Percentiles rank a stretch among this genome's conserved stretches.
Evolutionary conservation across 441 rosid genomes (phyloP).

Genomic region (Biscutella laevigata): DNA sequence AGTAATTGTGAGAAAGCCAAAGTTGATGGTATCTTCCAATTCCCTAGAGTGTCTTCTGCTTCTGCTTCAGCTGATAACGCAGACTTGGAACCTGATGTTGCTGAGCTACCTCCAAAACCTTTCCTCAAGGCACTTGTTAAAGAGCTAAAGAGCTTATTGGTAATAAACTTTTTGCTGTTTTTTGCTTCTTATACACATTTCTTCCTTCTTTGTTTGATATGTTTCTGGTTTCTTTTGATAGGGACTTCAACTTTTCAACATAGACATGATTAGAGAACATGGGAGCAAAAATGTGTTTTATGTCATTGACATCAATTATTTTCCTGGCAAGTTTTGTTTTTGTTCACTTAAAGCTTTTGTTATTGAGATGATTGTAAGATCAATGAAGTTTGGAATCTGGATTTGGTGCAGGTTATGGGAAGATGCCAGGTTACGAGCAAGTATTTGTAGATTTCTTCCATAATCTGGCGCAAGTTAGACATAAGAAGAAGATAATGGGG

Average conservation of each 20-base stretch:
- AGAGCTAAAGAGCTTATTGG: slow-evolving; percentile 74
- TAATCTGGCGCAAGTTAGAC: slow-evolving; percentile 32
- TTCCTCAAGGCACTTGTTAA: slow-evolving; percentile 70
- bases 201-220: no score
- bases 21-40: slow-evolving; percentile 46
- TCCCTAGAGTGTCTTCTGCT: slow-evolving; percentile 91
- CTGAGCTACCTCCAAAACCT: slow-evolving; percentile 81
- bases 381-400: no score
- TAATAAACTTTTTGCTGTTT: slow-evolving; percentile 17
- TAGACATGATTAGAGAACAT: slow-evolving; percentile 81
- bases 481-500: slow-evolving; percentile 39
- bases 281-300: slow-evolving; percentile 60
- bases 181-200: no score
- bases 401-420: slow-evolving; percentile 90
- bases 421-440: slow-evolving; percentile 77
- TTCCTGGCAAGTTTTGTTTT: slow-evolving; percentile 17
- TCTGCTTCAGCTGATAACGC: slow-evolving; percentile 84
- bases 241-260: slow-evolving; percentile 84
- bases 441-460: slow-evolving; percentile 72
- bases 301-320: slow-evolving; percentile 47
- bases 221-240: slow-evolving; percentile 19
- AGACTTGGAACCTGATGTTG: slow-evolving; percentile 64
- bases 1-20: slow-evolving; percentile 45
- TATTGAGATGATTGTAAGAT: no score
- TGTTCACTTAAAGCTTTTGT: not conserved